Conservation (phyloP, 257 asterid species). For the Hygrophila difformis region DNA sequence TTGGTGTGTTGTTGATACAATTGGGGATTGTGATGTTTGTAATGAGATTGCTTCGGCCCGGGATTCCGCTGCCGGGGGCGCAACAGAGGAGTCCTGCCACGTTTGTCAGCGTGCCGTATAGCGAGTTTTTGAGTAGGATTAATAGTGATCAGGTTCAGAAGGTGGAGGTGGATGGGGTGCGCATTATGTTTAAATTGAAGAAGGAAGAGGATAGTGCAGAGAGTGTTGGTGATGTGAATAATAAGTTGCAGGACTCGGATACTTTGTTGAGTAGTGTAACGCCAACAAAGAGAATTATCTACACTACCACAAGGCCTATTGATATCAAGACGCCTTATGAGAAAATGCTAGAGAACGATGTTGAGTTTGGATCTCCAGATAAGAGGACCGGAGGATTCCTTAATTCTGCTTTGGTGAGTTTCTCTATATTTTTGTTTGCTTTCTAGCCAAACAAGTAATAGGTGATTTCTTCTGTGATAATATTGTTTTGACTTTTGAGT, state of each 20-base stretch:
- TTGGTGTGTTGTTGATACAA: conserved; percentile 77
- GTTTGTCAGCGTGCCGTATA: conserved; percentile 73
- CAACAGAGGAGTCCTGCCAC: conserved; percentile 61
- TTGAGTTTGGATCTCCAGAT: conserved; percentile 95
- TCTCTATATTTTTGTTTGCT: conserved; percentile 3
- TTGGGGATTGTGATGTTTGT: conserved; percentile 86
- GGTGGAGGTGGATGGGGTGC: conserved; percentile 98
- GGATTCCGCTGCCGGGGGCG: conserved; percentile 85
- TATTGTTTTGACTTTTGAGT: conserved; percentile 9
- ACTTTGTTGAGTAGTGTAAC: conserved; percentile 44
- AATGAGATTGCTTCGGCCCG: conserved; percentile 84
- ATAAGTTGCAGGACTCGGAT: conserved; percentile 78
- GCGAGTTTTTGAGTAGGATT: conserved; percentile 77
- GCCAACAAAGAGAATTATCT: conserved; percentile 74
- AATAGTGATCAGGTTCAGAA: conserved; percentile 73
- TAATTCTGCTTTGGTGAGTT: conserved; percentile 91
- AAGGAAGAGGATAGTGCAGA: conserved; percentile 42
- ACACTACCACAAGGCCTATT: conserved; percentile 75
- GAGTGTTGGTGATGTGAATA: conserved; percentile 28
- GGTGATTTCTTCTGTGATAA: conserved; percentile 2
- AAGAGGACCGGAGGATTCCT: conserved; percentile 95
- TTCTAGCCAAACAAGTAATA: background rate
- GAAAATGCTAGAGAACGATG: conserved; percentile 91
- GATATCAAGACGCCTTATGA: conserved; percentile 93
- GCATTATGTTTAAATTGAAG: conserved; percentile 85